Evolutionary conservation across 1,284 basidiomycete species (phyloP), one percentile per base, ranked within the genome.

Genomic region (Sphaerobolus stellatus): DNA sequence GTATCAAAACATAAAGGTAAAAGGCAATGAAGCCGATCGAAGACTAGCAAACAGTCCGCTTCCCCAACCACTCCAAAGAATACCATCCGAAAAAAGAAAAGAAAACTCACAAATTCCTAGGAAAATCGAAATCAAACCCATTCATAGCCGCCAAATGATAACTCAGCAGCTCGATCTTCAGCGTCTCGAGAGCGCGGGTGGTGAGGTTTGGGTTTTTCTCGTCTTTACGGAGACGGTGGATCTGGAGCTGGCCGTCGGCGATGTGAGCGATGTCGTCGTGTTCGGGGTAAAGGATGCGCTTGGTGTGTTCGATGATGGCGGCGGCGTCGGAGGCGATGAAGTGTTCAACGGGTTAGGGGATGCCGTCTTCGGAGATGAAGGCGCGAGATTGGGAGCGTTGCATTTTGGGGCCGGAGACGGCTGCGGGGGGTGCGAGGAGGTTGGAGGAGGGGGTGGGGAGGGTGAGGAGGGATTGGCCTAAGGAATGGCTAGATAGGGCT

Each of bases 191-290:
- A 61, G 86, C 94, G 64, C 97, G 92, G 52, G 94, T 96, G 18
- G 94, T 71, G 68, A 87, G 83, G 62, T 90, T 89, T 63, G 94
- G 92, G 54, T 81, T 78, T 27, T 40, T 44, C 16, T 50, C 54
- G 28, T 56, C 54, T 68, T 93, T 87, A 64, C 96, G 92, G 59
- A 99, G 86, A 64, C 97, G 94, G 79, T 99, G 96, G 68, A 99
- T 99, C 80, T 99, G 95, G 54, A 99, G 87, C 75, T 98, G 92
- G 61, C 97, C 97, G 61, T 96, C 92, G 59, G 92, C 80, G 62
- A 99, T 94, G 77, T 98, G 97, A 5, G 97, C 97, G 69, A 99
- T 96, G 69, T 99, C 97, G 70, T 99, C 95, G 67, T 99, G 97
- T 75, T 99, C 95, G 61, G 99, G 90, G 75, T 99, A 99, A 33